phyloP scores from a whole-genome alignment of 257 asterid species.

The Fraxinus excelsior region DNA sequence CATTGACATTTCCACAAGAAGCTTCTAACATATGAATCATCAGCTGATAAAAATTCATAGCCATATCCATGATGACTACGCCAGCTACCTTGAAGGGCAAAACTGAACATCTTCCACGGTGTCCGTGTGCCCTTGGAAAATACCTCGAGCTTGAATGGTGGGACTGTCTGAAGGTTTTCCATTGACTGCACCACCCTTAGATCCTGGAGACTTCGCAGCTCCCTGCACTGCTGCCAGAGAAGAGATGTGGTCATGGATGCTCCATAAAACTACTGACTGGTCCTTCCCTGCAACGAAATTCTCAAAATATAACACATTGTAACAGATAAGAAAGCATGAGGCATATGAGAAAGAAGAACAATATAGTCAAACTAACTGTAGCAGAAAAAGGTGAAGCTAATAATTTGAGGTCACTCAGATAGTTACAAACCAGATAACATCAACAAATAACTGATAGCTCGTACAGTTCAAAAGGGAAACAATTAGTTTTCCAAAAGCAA shows the following conservation, averaged over 20 bases:
- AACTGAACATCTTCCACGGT: conserved; percentile 38
- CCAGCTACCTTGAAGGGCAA: conserved; percentile 78
- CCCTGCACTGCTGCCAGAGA: conserved; percentile 46
- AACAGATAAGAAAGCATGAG: not conserved
- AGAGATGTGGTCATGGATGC: conserved; percentile 86
- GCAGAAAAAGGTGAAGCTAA: too few relatives aligned
- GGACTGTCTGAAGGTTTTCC: conserved; percentile 51
- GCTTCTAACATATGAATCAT: too few relatives aligned
- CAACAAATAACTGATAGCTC: not conserved
- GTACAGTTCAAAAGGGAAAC: not conserved
- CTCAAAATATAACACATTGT: conserved; percentile 4
- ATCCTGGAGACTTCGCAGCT: conserved; percentile 57
- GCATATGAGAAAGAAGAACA: not conserved
- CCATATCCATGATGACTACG: conserved; percentile 7
- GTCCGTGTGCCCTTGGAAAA: conserved; percentile 74
- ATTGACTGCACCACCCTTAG: conserved; percentile 49
- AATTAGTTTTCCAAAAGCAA: not conserved
- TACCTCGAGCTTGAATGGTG: conserved; percentile 71
- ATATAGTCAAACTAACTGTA: not conserved
- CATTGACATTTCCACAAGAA: too few relatives aligned
- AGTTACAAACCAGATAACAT: too few relatives aligned
- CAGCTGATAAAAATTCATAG: too few relatives aligned
- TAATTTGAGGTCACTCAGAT: too few relatives aligned
- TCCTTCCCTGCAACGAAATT: conserved; percentile 70
- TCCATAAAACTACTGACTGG: conserved; percentile 86